Evolutionary conservation across 495 filamentous ascomycete genomes (phyloP).

Genomic region (Penicillium canescens): DNA sequence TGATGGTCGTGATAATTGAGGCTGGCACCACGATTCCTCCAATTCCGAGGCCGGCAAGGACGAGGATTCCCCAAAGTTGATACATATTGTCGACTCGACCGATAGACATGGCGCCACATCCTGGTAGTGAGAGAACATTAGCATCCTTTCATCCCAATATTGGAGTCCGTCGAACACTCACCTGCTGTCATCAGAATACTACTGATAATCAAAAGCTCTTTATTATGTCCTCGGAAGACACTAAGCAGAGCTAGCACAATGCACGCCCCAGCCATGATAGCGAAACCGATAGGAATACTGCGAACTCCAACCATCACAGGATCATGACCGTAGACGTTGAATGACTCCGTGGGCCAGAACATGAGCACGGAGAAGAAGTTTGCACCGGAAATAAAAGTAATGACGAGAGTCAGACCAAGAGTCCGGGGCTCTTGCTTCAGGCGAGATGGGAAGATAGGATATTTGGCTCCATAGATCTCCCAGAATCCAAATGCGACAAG

Average conservation of each 20-base stretch:
- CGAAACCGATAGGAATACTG: slow-evolving; percentile 65
- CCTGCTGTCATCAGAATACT: slow-evolving; percentile 70
- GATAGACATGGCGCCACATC: slow-evolving; percentile 62
- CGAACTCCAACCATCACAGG: slow-evolving; percentile 66
- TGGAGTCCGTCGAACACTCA: slow-evolving; percentile 20
- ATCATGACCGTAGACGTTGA: slow-evolving; percentile 73
- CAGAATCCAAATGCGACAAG: slow-evolving; percentile 58
- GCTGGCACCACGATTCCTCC: slow-evolving; percentile 74
- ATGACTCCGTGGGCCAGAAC: slow-evolving; percentile 74
- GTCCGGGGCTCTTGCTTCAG: slow-evolving; percentile 65
- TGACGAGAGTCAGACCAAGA: slow-evolving; percentile 62
- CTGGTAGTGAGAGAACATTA: slow-evolving; percentile 19
- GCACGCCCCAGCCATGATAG: slow-evolving; percentile 61
- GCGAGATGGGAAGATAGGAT: slow-evolving; percentile 66
- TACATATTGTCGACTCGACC: slow-evolving; percentile 59
- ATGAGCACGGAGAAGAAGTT: slow-evolving; percentile 76
- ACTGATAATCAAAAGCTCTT: slow-evolving; percentile 60
- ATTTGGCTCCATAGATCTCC: slow-evolving; percentile 60
- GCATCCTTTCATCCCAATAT: slow-evolving; percentile 3
- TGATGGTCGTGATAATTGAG: slow-evolving; percentile 70
- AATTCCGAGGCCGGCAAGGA: slow-evolving; percentile 67
- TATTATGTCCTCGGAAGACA: slow-evolving; percentile 61
- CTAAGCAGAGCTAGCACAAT: slow-evolving; percentile 62
- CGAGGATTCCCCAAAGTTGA: slow-evolving; percentile 60
- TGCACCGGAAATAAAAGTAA: slow-evolving; percentile 72